A percentile compares a stretch with the other conserved stretches of the same genome.
phyloP scores from a whole-genome alignment of 495 filamentous ascomycete species.

The Penicillium robsamsonii region DNA sequence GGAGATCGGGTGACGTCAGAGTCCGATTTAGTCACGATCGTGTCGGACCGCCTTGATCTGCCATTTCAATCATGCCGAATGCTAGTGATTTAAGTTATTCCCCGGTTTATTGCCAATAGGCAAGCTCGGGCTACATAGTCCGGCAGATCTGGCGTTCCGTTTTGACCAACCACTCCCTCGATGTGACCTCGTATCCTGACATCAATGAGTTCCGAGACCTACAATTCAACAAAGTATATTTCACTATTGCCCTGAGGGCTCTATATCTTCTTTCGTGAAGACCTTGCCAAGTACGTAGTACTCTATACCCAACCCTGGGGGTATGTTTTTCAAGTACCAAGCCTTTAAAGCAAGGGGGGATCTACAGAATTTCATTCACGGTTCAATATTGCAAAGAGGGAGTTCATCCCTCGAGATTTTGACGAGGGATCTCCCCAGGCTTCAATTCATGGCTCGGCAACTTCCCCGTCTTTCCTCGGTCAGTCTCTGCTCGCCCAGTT shows the following conservation, averaged over 20 bases:
- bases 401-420: not conserved
- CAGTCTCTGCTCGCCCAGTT: not conserved
- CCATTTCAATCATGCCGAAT: too few species aligned
- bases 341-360: slow-evolving; percentile 2
- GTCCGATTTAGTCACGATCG: not conserved
- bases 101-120: not conserved
- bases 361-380: not conserved
- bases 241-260: not conserved
- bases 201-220: not conserved
- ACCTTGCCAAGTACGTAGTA: too few species aligned
- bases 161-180: not conserved
- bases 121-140: not conserved
- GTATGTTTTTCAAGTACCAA: too few species aligned
- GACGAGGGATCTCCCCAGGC: not conserved
- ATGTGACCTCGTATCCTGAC: not conserved
- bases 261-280: not conserved
- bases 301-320: too few species aligned
- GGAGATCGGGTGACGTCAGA: slow-evolving; percentile 6
- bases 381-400: not conserved
- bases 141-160: not conserved
- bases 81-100: not conserved
- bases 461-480: not conserved
- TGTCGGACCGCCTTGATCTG: too few species aligned
- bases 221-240: not conserved
- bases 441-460: not conserved